phyloP scores from a whole-genome alignment of 2,329 filamentous ascomycete genomes.

The Amauroascus niger region DNA sequence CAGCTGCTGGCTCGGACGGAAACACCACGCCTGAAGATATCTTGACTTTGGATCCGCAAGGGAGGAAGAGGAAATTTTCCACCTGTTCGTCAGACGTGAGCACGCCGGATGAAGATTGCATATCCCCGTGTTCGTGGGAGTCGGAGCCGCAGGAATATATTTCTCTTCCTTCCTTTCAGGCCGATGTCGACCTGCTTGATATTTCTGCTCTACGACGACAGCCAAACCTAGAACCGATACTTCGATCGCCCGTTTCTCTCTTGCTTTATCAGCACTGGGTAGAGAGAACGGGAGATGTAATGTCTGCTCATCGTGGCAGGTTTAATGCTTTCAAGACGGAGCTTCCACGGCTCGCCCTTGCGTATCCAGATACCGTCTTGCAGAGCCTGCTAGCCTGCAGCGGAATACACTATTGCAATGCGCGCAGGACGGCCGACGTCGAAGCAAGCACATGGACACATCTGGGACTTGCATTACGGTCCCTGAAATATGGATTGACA shows the following conservation, averaged over 20 bases:
- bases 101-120: not conserved
- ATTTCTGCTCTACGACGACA: slow-evolving; percentile 3
- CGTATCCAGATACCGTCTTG: slow-evolving; percentile 12
- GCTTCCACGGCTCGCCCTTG: slow-evolving; percentile 10
- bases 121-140: not conserved
- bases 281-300: slow-evolving; percentile 12
- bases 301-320: slow-evolving; percentile 12
- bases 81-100: not conserved
- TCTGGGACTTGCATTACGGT: slow-evolving; percentile 11
- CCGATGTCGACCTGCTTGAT: slow-evolving; percentile 5
- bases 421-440: not conserved
- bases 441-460: slow-evolving; percentile 11
- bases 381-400: slow-evolving; percentile 11
- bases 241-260: slow-evolving; percentile 9
- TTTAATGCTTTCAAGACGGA: slow-evolving; percentile 14
- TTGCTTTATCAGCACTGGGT: slow-evolving; percentile 14
- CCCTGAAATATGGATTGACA: slow-evolving; percentile 12
- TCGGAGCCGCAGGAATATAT: not conserved
- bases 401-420: slow-evolving; percentile 14
- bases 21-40: not conserved
- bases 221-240: slow-evolving; percentile 9
- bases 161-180: not conserved
- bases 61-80: slow-evolving; percentile 7
- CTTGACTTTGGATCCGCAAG: not conserved
- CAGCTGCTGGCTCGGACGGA: not conserved